Evolutionary conservation across 164 flowering plant species (phyloP).

Genomic region (Cinnamomum chago): DNA sequence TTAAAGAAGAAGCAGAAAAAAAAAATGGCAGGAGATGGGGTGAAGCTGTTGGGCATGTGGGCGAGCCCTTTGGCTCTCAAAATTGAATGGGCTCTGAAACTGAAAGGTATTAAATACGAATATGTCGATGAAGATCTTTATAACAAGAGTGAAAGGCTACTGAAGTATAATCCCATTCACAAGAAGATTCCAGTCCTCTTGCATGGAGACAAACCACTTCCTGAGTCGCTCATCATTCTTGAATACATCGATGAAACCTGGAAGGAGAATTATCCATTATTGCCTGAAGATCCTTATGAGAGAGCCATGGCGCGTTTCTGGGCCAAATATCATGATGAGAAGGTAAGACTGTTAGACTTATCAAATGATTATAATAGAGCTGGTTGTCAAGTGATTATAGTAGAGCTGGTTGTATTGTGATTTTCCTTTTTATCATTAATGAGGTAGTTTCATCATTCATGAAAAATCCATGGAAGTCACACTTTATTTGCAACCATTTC

Average conservation of each 20-base stretch:
- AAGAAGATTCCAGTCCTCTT: slow-evolving; percentile 13
- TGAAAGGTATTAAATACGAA: slow-evolving; percentile 4
- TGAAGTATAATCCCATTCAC: slow-evolving; percentile 6
- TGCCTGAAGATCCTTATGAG: slow-evolving; percentile 10
- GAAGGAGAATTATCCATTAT: slow-evolving; percentile 6
- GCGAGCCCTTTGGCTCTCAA: neutral
- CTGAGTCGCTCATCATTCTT: slow-evolving; percentile 25
- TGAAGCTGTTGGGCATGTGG: slow-evolving; percentile 7
- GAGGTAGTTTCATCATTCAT: too few species aligned
- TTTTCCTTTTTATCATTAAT: too few species aligned
- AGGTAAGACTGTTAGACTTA: neutral
- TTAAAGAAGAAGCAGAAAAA: neutral
- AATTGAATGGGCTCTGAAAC: slow-evolving; percentile 6
- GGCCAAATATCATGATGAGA: slow-evolving; percentile 2
- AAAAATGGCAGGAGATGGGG: slow-evolving; percentile 3
- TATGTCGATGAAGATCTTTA: slow-evolving; percentile 3
- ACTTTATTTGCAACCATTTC: too few species aligned
- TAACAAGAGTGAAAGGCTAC: slow-evolving; percentile 5
- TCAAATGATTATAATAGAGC: too few species aligned
- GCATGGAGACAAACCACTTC: slow-evolving; percentile 19
- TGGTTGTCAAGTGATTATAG: too few species aligned
- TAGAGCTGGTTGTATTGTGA: too few species aligned
- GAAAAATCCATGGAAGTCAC: too few species aligned
- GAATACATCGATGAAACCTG: slow-evolving; percentile 32
- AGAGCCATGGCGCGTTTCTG: slow-evolving; percentile 6